Evolutionary conservation across 306 rosid species (phyloP).

Genomic region (Astragalus membranaceus): DNA sequence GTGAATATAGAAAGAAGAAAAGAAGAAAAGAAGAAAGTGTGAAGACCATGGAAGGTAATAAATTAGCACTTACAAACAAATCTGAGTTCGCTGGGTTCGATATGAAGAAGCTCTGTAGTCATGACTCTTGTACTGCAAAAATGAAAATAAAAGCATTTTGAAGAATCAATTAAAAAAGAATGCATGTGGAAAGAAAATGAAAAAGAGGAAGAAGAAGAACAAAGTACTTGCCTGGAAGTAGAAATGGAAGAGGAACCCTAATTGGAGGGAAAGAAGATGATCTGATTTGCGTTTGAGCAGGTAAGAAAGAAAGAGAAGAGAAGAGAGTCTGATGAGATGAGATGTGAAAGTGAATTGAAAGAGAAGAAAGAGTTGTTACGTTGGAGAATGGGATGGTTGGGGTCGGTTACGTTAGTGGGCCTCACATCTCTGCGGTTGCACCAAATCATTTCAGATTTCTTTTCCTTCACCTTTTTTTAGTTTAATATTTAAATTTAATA

Average conservation of each 20-base stretch:
- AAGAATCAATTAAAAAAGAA: neutral
- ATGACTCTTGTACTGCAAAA: conserved; percentile 27
- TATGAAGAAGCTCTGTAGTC: conserved; percentile 68
- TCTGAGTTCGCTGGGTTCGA: conserved; percentile 62
- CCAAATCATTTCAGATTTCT: neutral
- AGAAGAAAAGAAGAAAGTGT: neutral
- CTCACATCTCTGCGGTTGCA: neutral
- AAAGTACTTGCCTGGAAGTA: neutral
- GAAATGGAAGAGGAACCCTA: neutral
- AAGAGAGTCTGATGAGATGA: too few relatives aligned
- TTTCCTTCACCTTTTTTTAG: neutral
- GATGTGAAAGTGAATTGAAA: neutral
- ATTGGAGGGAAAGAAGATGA: neutral
- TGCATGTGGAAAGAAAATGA: neutral
- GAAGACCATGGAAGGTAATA: neutral
- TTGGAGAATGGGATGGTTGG: neutral
- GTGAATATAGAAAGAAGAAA: neutral
- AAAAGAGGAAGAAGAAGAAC: too few relatives aligned
- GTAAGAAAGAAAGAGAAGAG: too few relatives aligned
- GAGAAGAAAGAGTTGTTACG: neutral
- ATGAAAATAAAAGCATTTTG: neutral
- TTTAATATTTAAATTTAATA: neutral
- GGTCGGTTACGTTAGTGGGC: neutral
- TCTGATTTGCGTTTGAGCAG: neutral
- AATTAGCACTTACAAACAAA: conserved; percentile 55